phyloP scores from a whole-genome alignment of 768 basidiomycete genomes.

The Russula sp. region DNA sequence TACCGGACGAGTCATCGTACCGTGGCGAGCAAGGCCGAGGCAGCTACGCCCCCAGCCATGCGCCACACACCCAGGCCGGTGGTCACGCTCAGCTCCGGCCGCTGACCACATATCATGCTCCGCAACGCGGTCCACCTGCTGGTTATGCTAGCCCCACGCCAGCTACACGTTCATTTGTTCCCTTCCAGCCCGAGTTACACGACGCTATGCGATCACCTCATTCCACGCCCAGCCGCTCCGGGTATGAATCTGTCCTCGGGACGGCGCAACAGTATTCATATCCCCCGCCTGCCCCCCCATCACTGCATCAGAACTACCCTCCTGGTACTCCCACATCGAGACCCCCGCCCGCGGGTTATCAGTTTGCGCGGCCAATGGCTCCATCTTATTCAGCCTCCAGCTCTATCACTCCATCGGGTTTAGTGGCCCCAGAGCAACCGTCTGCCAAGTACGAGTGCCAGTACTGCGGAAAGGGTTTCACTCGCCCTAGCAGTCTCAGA shows the following conservation, averaged over 20 bases:
- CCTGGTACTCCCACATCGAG: constrained; percentile 1
- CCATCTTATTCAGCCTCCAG: neutral
- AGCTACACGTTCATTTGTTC: constrained; percentile 3
- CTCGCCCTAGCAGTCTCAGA: constrained; percentile 76
- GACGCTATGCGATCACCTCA: neutral
- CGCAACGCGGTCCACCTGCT: constrained; percentile 5
- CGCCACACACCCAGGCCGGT: constrained; percentile 2
- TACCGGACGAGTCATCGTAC: constrained; percentile 6
- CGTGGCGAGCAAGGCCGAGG: constrained; percentile 9
- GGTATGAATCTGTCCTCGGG: neutral
- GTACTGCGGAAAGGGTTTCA: constrained; percentile 78
- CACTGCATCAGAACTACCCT: constrained; percentile 1
- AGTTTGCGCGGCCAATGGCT: constrained; percentile 7
- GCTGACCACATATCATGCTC: constrained; percentile 8
- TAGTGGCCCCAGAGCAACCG: constrained; percentile 21
- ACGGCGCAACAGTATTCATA: constrained; percentile 2
- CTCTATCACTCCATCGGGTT: neutral
- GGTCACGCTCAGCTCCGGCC: constrained; percentile 9
- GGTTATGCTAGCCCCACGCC: neutral
- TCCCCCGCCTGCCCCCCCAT: neutral
- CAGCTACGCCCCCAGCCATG: constrained; percentile 9
- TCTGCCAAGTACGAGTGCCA: constrained; percentile 64
- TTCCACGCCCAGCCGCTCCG: neutral
- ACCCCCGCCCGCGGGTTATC: neutral
- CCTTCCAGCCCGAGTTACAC: neutral